Conservation (phyloP, 805 yeast species). For the Cyberlindnera nakhonratchasimensis region DNA sequence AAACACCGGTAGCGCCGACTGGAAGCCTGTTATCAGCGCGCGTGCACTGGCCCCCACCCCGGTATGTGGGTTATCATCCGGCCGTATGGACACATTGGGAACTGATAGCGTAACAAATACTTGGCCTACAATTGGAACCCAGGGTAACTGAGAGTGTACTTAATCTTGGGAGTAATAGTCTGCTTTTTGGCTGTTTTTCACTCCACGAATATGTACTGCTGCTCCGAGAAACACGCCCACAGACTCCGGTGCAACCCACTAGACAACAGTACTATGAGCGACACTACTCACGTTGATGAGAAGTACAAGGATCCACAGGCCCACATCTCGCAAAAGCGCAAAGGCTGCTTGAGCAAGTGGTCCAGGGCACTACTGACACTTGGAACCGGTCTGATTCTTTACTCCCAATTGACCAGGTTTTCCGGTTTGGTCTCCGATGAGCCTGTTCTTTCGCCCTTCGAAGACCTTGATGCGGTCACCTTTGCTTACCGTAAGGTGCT, state of each 20-base stretch:
- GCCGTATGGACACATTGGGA: not conserved
- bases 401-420: constrained; percentile 1
- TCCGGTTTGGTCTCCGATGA: not conserved
- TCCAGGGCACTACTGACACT: not conserved
- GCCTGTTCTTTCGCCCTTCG: constrained; percentile 1
- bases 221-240: constrained; percentile 9
- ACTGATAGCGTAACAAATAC: not conserved
- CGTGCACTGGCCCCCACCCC: too few species aligned
- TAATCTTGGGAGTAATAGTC: too few species aligned
- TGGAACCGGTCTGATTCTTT: constrained; percentile 2
- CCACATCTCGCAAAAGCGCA: too few species aligned
- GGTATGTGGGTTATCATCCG: too few species aligned
- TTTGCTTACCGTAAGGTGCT: constrained; percentile 27
- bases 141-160: too few species aligned
- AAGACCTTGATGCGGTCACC: constrained; percentile 6
- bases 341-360: constrained; percentile 3
- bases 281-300: constrained; percentile 1
- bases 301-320: not conserved
- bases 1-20: too few species aligned
- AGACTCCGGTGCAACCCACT: constrained; percentile 1
- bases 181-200: not conserved
- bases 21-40: too few species aligned
- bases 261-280: not conserved
- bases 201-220: not conserved
- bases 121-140: not conserved